phyloP scores from a whole-genome alignment of 768 basidiomycete genomes.

The Leccinum aurantiacum region DNA sequence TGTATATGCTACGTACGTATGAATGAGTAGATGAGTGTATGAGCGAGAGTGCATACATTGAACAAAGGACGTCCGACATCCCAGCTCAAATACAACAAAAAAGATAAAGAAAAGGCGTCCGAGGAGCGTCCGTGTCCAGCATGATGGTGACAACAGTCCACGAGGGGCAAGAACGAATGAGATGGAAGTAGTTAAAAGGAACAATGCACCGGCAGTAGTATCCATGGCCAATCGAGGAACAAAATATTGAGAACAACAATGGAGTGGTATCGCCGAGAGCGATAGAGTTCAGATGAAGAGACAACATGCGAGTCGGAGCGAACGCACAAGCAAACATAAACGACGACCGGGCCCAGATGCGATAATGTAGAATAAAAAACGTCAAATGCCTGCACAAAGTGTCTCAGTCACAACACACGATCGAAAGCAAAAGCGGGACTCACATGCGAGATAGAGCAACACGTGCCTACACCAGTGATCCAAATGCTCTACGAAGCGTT shows the following conservation, averaged over 20 bases:
- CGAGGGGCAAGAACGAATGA: neutral
- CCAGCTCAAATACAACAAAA: neutral
- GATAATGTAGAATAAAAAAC: neutral
- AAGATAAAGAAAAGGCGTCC: neutral
- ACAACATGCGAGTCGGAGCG: neutral
- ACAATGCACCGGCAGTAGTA: neutral
- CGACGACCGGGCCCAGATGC: neutral
- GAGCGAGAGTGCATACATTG: no score
- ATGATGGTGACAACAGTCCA: neutral
- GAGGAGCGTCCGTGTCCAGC: neutral
- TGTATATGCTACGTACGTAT: neutral
- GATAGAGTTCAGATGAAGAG: neutral
- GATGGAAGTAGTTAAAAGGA: neutral
- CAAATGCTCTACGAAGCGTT: neutral
- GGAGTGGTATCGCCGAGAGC: neutral
- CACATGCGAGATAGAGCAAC: conserved; percentile 5
- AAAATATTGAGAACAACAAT: neutral
- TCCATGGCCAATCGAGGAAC: neutral
- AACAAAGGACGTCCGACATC: neutral
- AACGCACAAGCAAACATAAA: neutral
- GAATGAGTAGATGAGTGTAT: neutral
- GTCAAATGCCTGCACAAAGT: neutral
- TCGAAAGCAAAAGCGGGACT: neutral
- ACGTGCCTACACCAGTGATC: neutral
- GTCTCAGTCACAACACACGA: neutral